Conservation (phyloP, 1,284 basidiomycete species). For the Tilletiaria anomala region DNA sequence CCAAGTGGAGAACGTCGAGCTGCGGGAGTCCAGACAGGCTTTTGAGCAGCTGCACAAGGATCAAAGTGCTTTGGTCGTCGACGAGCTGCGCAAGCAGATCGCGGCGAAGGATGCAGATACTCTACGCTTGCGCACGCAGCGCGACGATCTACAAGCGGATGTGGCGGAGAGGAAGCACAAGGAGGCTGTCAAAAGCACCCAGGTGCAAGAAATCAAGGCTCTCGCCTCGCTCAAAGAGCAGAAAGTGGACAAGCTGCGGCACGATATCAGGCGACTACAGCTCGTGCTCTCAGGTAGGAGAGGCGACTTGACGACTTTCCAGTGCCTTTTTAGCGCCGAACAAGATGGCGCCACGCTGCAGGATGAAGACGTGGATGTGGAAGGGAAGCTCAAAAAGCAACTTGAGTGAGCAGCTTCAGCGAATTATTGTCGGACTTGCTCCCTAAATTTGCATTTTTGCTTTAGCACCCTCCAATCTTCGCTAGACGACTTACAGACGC, state of each 20-base stretch:
- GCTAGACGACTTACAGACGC: not conserved
- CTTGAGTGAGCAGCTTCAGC: not conserved
- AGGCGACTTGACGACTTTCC: slow-evolving; percentile 43
- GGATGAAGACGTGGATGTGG: not conserved
- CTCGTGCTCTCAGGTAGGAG: slow-evolving; percentile 60
- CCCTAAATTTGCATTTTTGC: too few relatives aligned
- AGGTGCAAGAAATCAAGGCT: slow-evolving; percentile 34
- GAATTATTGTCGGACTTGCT: too few relatives aligned
- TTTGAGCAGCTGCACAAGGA: not conserved
- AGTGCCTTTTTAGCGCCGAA: not conserved
- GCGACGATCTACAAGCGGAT: slow-evolving; percentile 21
- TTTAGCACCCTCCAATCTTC: too few relatives aligned
- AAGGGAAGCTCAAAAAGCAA: not conserved
- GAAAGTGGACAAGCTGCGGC: slow-evolving; percentile 57
- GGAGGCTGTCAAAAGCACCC: slow-evolving; percentile 27
- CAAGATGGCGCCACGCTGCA: not conserved
- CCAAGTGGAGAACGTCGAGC: not conserved
- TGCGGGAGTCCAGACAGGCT: not conserved
- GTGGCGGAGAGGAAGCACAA: slow-evolving; percentile 26
- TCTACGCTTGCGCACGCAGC: slow-evolving; percentile 10
- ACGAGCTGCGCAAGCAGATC: slow-evolving; percentile 58
- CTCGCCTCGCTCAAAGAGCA: slow-evolving; percentile 46
- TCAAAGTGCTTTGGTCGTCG: slow-evolving; percentile 33
- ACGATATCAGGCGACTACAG: slow-evolving; percentile 62
- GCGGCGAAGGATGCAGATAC: slow-evolving; percentile 53